Evolutionary conservation across 345 rosid genomes (phyloP), one percentile per base, ranked within the genome.

Genomic region (Streptanthus diversifolius): DNA sequence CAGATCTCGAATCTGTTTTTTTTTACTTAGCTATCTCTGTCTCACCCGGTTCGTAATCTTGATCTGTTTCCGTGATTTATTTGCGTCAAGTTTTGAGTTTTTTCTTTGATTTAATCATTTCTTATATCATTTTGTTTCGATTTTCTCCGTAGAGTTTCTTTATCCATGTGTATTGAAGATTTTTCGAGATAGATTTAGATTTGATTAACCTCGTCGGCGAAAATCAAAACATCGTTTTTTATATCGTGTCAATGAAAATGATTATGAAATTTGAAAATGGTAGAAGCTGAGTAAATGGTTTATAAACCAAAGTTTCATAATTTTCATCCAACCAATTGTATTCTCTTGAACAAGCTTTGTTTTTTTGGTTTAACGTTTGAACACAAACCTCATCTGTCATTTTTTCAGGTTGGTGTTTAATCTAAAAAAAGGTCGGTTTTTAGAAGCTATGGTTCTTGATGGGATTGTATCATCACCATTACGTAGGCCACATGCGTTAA

Each of bases 401-500:
- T 1, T 5, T 25, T 73, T 73, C 77, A 73, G 66, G 73, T 57
- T 14, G 70, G 70, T 63, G 45, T 18, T 27, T 33, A 35, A 65
- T 33, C 22, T 54, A 21, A 21, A 21, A 8, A 22, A 21, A 21
- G 1, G 29, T 0, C 10, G 17, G 13, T 48, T 14, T 24, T 59
- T 17, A 12, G 41, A 62, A 53, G 59, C 44, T 8, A 90, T 87
- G 99, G 96, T 82, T 79, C 88, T 95, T 14, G 99, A 95, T 58
- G 79, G 78, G 64, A 55, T 88, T 36, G 73, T 89, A 35, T 81
- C 96, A 24, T 89, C 96, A 21, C 97, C 97, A 49, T 82, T 85
- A 68, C 75, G 92, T 62, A 89, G 86, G 77, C 84, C 97, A 27
- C 80, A 89, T 24, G 82, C 91, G 0, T 76, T 82, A 55, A 81